Evolutionary conservation across 139 green algal genomes (phyloP), one percentile per base, ranked within the genome.

Genomic region (Ettlia oleoabundans): DNA sequence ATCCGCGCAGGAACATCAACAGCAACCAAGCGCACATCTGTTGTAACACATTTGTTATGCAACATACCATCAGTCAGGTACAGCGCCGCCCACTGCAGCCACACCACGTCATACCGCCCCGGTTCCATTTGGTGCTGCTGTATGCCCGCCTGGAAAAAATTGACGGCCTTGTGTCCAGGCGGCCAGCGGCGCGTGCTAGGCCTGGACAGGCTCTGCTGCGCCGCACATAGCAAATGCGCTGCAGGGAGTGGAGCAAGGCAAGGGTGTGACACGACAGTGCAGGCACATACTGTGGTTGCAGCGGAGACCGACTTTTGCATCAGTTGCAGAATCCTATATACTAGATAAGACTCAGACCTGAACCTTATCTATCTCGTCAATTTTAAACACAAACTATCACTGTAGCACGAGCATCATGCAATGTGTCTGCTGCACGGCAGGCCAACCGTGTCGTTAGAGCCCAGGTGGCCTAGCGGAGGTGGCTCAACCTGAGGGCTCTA

Each of bases 11-110:
- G n/a, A n/a, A n/a, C n/a, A n/a, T n/a, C n/a, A n/a, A n/a, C n/a
- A n/a, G n/a, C n/a, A n/a, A n/a, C n/a, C n/a, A n/a, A n/a, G n/a
- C n/a, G n/a, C n/a, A n/a, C n/a, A n/a, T n/a, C n/a, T n/a, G n/a
- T n/a, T n/a, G n/a, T n/a, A n/a, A n/a, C n/a, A n/a, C n/a, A n/a
- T n/a, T n/a, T n/a, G n/a, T n/a, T n/a, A n/a, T n/a, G n/a, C n/a
- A n/a, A n/a, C n/a, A n/a, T n/a, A 96, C 90, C 92, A 72, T 98
- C 96, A 68, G 95, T 98, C 1, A 99, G 87, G 86, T 99, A 98
- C 53, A 98, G 92, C 37, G 98, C 87, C 33, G 85, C 89, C 94
- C 94, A 97, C 72, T 97, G 94, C 43, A 96, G 73, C 94, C 94
- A 97, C 7, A 97, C 88, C 19, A 92, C 82, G 82, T 97, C 92